A percentile compares a stretch with the other conserved stretches of the same genome.
phyloP scores from a whole-genome alignment of 2,329 filamentous ascomycete genomes.

The Fusarium armeniacum region DNA sequence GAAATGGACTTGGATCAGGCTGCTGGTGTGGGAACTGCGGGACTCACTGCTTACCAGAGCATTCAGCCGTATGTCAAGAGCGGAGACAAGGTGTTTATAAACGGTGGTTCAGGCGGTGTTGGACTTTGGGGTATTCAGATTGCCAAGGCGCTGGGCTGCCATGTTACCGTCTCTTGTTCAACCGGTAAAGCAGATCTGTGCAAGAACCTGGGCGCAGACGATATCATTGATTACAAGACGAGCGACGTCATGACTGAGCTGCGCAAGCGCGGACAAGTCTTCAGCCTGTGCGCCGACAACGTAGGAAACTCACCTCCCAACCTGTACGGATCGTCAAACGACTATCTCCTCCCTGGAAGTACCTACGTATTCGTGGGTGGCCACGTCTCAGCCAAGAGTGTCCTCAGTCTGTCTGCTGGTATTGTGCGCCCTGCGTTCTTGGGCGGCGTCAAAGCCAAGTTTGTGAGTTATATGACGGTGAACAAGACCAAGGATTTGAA shows the following conservation, averaged over 20 bases:
- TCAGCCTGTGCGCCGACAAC: constrained; percentile 70
- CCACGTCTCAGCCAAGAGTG: constrained; percentile 49
- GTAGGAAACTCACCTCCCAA: constrained; percentile 63
- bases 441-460: constrained; percentile 59
- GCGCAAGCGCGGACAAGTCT: constrained; percentile 62
- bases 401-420: constrained; percentile 45
- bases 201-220: constrained; percentile 72
- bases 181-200: constrained; percentile 70
- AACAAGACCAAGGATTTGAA: constrained; percentile 62
- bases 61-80: constrained; percentile 62
- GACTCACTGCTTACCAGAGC: constrained; percentile 64
- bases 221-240: constrained; percentile 72
- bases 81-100: constrained; percentile 74
- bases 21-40: constrained; percentile 60
- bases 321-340: constrained; percentile 67
- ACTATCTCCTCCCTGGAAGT: constrained; percentile 64
- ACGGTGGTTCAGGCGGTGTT: constrained; percentile 74
- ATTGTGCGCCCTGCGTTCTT: constrained; percentile 54
- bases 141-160: constrained; percentile 71
- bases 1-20: constrained; percentile 59
- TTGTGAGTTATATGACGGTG: constrained; percentile 57
- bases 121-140: constrained; percentile 75
- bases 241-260: constrained; percentile 64
- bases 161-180: constrained; percentile 73
- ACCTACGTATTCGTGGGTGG: constrained; percentile 67